Base-by-base conservation (phyloP, 148 eudicot genomes). In the Nepenthes gracilis region DNA sequence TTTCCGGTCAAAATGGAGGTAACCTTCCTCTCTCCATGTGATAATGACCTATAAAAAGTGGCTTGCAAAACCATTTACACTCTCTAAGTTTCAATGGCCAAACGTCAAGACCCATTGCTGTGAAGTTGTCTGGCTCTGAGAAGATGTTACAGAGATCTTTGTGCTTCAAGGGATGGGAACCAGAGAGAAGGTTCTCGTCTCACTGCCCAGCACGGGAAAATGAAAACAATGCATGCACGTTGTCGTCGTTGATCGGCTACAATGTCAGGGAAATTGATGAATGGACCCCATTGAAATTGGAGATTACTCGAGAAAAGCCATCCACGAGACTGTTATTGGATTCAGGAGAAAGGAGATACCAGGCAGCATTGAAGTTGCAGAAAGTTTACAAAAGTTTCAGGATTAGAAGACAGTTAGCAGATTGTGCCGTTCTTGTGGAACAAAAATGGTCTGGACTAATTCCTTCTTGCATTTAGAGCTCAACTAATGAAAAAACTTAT, bases 361-460 rank as follows among this genome's bases (percentile, higher is more conserved):
- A 48, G 35, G 83, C 83, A 12, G 83, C 83, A 6, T 2, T 72
- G 9, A 75, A 67, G 66, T 47, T 78, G 67, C 83, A 78, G 69
- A 78, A 78, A 62, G 79, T 72, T 35, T 78, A 78, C 63, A 69
- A 63, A 40, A 75, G 83, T 37, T 75, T 72, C 12, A 53, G 83
- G 33, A 78, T 77, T 0, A 71, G 83, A 60, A 75, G 83, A 64
- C 71, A 78, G 55, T 52, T 78, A 34, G 83, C 83, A 2, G 83
- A 78, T 60, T 75, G 79, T 59, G 83, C 83, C 9, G 79, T 78
- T 54, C 49, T 78, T 40, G 60, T 78, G 33, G 83, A 77, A 70
- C 81, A 78, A 58, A 72, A 67, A 50, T 75, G 79, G 79, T 61
- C 52, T 36, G 55, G 15, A 43, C 1, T 43, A 2, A n/a, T 40